These are phyloP conservation scores for Arthonia radiata DNA, from an alignment of 495 filamentous ascomycete genomes.

Conservation along the genomic window DNA sequence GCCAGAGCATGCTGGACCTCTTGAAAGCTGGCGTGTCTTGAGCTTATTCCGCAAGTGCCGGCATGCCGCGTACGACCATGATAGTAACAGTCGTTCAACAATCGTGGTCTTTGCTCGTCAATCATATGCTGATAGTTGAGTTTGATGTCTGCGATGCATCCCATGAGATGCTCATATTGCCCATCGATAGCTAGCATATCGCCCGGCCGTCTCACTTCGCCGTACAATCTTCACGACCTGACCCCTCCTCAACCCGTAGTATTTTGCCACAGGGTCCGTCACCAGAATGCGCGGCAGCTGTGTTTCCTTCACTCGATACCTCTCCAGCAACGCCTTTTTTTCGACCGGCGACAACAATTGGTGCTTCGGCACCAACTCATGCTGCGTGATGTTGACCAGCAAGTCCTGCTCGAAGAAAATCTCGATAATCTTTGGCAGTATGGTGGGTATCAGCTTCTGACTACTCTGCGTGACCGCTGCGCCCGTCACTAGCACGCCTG, in stretches of 20 bases:
- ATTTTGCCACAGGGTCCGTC: slow-evolving; percentile 77
- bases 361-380: slow-evolving; percentile 90
- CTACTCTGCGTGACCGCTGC: slow-evolving; percentile 64
- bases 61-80: no score
- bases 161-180: no score
- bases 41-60: no score
- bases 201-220: slow-evolving; percentile 48
- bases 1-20: no score
- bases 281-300: slow-evolving; percentile 81
- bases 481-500: slow-evolving; percentile 67
- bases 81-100: no score
- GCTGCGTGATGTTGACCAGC: slow-evolving; percentile 92
- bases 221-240: slow-evolving; percentile 98
- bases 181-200: slow-evolving; percentile 46
- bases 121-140: no score
- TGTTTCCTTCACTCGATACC: slow-evolving; percentile 90
- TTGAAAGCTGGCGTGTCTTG: no score
- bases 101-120: no score
- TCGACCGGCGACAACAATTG: slow-evolving; percentile 74
- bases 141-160: no score
- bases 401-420: slow-evolving; percentile 88
- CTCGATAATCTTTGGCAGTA: slow-evolving; percentile 55
- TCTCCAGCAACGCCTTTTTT: slow-evolving; percentile 54
- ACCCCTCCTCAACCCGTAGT: slow-evolving; percentile 71
- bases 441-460: slow-evolving; percentile 51